Conservation (phyloP, 495 filamentous ascomycete genomes). For the Xylona heveae region DNA sequence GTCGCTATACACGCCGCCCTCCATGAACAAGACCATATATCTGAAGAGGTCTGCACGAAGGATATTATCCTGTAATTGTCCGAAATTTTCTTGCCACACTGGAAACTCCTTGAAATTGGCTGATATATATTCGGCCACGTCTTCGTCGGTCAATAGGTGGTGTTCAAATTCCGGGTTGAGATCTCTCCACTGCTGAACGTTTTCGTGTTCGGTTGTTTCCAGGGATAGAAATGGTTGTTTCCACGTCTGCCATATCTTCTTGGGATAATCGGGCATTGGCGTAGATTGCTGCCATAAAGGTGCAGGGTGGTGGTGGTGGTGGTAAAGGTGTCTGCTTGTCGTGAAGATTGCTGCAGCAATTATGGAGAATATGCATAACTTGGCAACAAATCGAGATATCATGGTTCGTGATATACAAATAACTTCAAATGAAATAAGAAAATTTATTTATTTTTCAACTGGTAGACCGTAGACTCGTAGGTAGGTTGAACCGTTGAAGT, state of each 20-base stretch:
- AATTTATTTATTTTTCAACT: too few relatives aligned
- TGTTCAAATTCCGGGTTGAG: conserved; percentile 15
- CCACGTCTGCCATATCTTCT: conserved; percentile 19
- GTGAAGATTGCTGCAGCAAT: too few relatives aligned
- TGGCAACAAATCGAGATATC: too few relatives aligned
- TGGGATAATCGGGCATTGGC: too few relatives aligned
- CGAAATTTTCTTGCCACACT: conserved; percentile 11
- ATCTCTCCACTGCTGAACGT: conserved; percentile 11
- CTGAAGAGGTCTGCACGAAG: conserved; percentile 26
- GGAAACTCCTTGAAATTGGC: conserved; percentile 12
- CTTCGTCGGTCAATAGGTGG: conserved; percentile 17
- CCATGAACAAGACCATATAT: conserved; percentile 24
- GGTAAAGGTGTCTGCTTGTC: too few relatives aligned
- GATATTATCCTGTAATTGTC: conserved; percentile 15
- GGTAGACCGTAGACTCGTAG: too few relatives aligned
- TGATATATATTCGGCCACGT: conserved; percentile 13
- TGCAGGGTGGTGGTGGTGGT: too few relatives aligned
- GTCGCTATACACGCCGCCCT: conserved; percentile 30
- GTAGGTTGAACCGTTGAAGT: too few relatives aligned
- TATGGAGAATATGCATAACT: too few relatives aligned
- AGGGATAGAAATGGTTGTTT: conserved; percentile 10
- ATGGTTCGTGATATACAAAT: too few relatives aligned
- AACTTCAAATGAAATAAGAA: too few relatives aligned
- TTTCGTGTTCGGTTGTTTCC: conserved; percentile 4
- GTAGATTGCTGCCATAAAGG: too few relatives aligned